Evolutionary conservation across 306 rosid species (phyloP), one percentile per base, ranked within the genome.

Genomic region (Prunus persica): DNA sequence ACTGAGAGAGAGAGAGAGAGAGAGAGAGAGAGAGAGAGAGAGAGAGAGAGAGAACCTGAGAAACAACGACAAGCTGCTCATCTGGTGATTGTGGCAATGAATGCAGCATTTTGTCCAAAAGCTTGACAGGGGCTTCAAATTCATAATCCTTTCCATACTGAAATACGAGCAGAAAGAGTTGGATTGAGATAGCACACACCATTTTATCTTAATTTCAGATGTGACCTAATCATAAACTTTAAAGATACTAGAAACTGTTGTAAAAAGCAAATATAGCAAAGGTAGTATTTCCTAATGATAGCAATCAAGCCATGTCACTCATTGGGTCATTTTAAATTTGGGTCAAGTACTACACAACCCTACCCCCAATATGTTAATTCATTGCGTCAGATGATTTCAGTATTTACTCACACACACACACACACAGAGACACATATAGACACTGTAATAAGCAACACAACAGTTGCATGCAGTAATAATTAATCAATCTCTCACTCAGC

Each of bases 141-240:
- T 89, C 97, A 49, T 96, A 96, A 55, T 93, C 98, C 78, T 96
- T 93, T 83, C 98, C 98, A 38, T 96, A 93, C 99, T 96, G 88
- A 81, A 70, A 77, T 57, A 50, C 57, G 49, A 25, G 65, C 32
- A 69, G 65, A 47, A 24, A 19, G n/a, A 56, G 71, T 76, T 70
- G 65, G 55, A 77, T 58, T 25, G 27, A 20, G 30, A 63, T 2
- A 18, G 50, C 61, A 9, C 20, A 25, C 27, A 32, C 18, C 27
- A 15, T 2, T 57, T 32, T 19, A 38, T 60, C 46, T 60, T 46
- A 65, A 25, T 61, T 43, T 25, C 6, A 61, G 49, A 45, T 61
- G 69, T 13, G 30, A 18, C 27, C 28, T 70, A 70, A 50, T 27
- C 32, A 34, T 3, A n/a, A 19, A 55, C 46, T 20, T 19, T 13